Base-by-base conservation (phyloP, 257 asterid genomes). In the Solanum pinnatisectum region DNA sequence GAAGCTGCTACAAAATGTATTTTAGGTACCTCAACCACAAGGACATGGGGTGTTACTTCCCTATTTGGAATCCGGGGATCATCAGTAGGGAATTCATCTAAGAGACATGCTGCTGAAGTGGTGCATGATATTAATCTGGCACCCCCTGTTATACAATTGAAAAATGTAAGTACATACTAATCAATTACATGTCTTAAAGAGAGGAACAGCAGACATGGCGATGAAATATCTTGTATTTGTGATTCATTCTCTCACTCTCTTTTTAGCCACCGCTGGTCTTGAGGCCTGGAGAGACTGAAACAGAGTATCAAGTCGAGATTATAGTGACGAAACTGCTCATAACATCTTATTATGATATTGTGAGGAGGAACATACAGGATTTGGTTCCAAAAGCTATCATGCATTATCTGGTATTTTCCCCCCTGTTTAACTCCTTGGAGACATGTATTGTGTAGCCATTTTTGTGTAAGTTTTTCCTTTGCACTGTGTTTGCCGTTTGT, bases 301-400 rank as follows among this genome's bases (percentile, higher is more conserved):
- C 94, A 35, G 95, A 93, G 77, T 90, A 92, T 72, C 94, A 92
- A 87, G 88, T 94, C 67, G 98, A 94, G 88, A 93, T 95, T 87
- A 20, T 89, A 27, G 91, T 93, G 71, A 95, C 93, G 32, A 94
- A 92, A 89, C 86, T 93, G 84, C 92, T 95, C 46, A 79, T 95
- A 60, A 86, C 92, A 90, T 95, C 98, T 49, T 95, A 95, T 87
- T 95, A 93, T 87, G 94, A 94, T 91, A 93, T 94, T 73, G 96
- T 93, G 11, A 87, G 96, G 89, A 93, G 94, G 91, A 95, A 95
- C 86, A 89, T 94, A 18, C 94, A 95, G 89, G 96, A 95, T 88
- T 88, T 89, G 85, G 92, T 94, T 59, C 98, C 96, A n/a, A 95
- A 95, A 89, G 96, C 96, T 70, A 93, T 95, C 77, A 95, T 95